phyloP scores from a whole-genome alignment of 75 land plant species.

The Larix kaempferi region DNA sequence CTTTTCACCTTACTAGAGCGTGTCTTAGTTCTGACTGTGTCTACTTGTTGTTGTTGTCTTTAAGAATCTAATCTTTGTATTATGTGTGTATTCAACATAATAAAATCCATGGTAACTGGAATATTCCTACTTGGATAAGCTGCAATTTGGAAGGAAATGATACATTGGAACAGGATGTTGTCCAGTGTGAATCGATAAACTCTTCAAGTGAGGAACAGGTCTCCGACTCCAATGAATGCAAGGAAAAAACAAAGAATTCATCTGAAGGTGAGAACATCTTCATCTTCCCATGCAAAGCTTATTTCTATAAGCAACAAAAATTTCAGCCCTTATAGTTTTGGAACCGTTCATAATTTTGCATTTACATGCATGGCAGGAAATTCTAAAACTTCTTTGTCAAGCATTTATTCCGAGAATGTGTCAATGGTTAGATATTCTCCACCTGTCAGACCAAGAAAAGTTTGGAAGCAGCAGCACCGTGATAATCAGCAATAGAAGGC shows the following conservation, averaged over 20 bases:
- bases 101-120: too few relatives aligned
- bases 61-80: too few relatives aligned
- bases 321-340: not conserved
- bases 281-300: not conserved
- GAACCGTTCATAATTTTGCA: not conserved
- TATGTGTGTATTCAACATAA: too few relatives aligned
- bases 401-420: slow-evolving; percentile 2
- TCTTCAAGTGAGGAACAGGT: not conserved
- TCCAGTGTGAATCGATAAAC: too few relatives aligned
- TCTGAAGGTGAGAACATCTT: not conserved
- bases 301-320: not conserved
- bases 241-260: not conserved
- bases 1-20: not conserved
- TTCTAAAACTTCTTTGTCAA: not conserved
- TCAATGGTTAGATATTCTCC: slow-evolving; percentile 19
- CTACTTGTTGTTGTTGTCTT: too few relatives aligned
- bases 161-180: too few relatives aligned
- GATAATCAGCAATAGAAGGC: slow-evolving; percentile 53
- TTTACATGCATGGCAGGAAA: not conserved
- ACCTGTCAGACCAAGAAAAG: slow-evolving; percentile 29
- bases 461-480: slow-evolving; percentile 52
- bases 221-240: not conserved
- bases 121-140: too few relatives aligned
- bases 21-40: too few relatives aligned
- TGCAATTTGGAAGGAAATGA: too few relatives aligned